A percentile compares a stretch with the other conserved stretches of the same genome.
phyloP scores from a whole-genome alignment of 805 yeast species.

The Candida ponderosae region DNA sequence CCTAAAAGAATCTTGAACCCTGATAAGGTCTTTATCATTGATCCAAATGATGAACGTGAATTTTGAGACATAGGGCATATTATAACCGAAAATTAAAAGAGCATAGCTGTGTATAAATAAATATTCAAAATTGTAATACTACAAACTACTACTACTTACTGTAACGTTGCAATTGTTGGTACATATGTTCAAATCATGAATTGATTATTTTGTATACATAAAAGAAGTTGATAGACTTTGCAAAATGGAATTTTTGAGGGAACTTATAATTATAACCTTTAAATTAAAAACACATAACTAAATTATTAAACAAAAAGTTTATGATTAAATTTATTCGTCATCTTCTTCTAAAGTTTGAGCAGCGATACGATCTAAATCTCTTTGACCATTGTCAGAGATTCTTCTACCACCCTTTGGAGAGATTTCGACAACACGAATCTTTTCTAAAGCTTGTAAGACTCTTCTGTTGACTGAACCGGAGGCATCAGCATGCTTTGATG shows the following conservation, averaged over 20 bases:
- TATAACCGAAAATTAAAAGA: neutral
- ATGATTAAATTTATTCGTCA: slow-evolving; percentile 42
- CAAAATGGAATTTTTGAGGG: neutral
- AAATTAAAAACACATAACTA: too few relatives aligned
- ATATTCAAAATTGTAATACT: too few relatives aligned
- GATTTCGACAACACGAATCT: slow-evolving; percentile 94
- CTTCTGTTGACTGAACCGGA: slow-evolving; percentile 99
- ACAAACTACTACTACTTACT: too few relatives aligned
- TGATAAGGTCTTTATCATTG: slow-evolving; percentile 63
- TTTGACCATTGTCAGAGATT: slow-evolving; percentile 98
- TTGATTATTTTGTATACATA: neutral
- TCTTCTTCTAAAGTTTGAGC: slow-evolving; percentile 89
- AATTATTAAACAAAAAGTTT: too few relatives aligned
- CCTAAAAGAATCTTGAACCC: slow-evolving; percentile 68
- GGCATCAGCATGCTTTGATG: slow-evolving; percentile 97
- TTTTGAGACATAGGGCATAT: slow-evolving; percentile 1
- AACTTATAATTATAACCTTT: too few relatives aligned
- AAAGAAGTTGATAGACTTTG: neutral
- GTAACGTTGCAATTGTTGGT: too few relatives aligned
- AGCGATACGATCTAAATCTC: slow-evolving; percentile 99
- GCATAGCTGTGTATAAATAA: too few relatives aligned
- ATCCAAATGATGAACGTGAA: slow-evolving; percentile 27
- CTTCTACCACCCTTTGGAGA: slow-evolving; percentile 99
- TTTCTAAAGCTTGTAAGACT: slow-evolving; percentile 96
- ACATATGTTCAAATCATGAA: too few relatives aligned